phyloP scores from a whole-genome alignment of 306 rosid species.

The Sesbania bispinosa region DNA sequence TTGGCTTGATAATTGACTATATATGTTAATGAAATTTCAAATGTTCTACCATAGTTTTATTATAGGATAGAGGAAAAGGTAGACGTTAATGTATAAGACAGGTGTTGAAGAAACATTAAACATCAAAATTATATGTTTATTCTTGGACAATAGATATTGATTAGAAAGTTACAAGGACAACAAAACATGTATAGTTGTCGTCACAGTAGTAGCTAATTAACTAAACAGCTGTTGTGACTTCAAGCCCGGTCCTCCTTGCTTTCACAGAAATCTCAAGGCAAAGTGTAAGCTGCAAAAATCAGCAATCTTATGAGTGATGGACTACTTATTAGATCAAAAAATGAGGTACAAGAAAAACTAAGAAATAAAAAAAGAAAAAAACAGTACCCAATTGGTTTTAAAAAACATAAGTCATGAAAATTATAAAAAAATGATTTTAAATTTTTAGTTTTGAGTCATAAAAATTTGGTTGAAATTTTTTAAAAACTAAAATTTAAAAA shows the following conservation, averaged over 20 bases:
- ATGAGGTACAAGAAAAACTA: too few species aligned
- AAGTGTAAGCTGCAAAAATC: slow-evolving; percentile 47
- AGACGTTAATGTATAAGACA: background rate
- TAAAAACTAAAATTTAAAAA: too few species aligned
- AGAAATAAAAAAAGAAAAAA: too few species aligned
- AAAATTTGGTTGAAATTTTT: too few species aligned
- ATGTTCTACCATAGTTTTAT: background rate
- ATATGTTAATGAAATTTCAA: background rate
- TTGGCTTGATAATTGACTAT: too few species aligned
- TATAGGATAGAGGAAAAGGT: background rate
- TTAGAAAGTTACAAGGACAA: slow-evolving; percentile 2
- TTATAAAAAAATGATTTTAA: too few species aligned
- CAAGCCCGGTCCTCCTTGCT: background rate
- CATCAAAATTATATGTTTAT: background rate
- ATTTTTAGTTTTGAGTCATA: too few species aligned
- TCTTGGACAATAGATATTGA: too few species aligned
- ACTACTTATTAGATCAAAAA: background rate
- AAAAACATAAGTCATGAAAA: too few species aligned
- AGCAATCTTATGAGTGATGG: slow-evolving; percentile 4
- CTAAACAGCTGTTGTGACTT: slow-evolving; percentile 22
- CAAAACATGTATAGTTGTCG: slow-evolving; percentile 1
- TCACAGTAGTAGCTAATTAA: slow-evolving; percentile 17
- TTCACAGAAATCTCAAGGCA: slow-evolving; percentile 35
- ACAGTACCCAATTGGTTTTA: too few species aligned
- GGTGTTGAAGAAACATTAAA: background rate